phyloP scores from a whole-genome alignment of 2,329 filamentous ascomycete species.

The Escovopsis weberi region DNA sequence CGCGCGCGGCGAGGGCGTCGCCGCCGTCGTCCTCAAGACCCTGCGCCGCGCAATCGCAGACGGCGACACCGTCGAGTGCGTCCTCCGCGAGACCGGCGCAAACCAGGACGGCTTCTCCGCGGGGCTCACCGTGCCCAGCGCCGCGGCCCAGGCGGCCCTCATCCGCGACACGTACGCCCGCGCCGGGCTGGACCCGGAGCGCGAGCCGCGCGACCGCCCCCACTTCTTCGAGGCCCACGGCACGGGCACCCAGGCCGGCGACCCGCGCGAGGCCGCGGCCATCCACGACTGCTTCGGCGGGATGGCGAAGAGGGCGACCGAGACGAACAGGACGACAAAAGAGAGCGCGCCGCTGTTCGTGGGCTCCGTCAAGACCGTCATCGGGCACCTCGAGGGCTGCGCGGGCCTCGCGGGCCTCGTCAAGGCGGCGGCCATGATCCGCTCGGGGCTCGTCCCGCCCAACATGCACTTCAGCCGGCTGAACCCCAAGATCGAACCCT shows the following conservation, averaged over 20 bases:
- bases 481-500: background rate
- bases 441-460: conserved; percentile 8
- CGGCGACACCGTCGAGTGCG: conserved; percentile 1
- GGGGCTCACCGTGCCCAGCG: conserved; percentile 1
- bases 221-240: conserved; percentile 8
- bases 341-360: background rate
- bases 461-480: conserved; percentile 11
- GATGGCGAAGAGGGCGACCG: too few species aligned
- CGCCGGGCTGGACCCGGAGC: background rate
- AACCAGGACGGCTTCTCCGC: conserved; percentile 3
- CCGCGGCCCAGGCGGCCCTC: background rate
- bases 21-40: background rate
- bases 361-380: conserved; percentile 6
- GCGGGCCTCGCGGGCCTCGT: conserved; percentile 7
- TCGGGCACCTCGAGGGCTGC: conserved; percentile 10
- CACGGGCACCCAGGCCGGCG: conserved; percentile 8
- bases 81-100: conserved; percentile 1
- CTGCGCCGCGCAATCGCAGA: background rate
- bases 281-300: background rate
- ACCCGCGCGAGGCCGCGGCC: conserved; percentile 6
- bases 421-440: conserved; percentile 3
- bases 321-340: too few species aligned
- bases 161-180: background rate
- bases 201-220: conserved; percentile 10
- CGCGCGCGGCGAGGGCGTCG: conserved; percentile 28